phyloP scores from a whole-genome alignment of 192 early-diverging fungal species.

The Coemansia sp. region DNA sequence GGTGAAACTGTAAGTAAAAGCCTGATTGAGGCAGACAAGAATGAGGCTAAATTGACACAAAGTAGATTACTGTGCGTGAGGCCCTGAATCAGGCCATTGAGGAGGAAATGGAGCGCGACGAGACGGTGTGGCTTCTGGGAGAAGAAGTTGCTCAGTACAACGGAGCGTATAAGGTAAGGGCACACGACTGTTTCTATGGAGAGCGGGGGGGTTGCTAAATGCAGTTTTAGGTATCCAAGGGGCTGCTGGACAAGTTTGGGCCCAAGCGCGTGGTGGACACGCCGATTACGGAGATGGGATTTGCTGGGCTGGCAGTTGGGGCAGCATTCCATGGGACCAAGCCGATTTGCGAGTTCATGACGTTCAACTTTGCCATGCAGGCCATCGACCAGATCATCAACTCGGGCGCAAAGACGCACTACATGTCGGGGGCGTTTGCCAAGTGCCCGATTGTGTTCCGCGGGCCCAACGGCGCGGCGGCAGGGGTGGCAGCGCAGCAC shows the following conservation, averaged over 20 bases:
- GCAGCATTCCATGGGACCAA: conserved; percentile 89
- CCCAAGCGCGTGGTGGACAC: conserved; percentile 97
- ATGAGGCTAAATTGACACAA: neutral
- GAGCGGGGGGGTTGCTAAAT: too few relatives aligned
- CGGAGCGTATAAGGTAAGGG: conserved; percentile 94
- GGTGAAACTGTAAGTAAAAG: conserved; percentile 40
- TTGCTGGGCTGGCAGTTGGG: conserved; percentile 93
- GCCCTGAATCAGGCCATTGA: conserved; percentile 96
- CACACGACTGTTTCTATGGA: neutral
- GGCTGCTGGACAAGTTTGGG: conserved; percentile 95
- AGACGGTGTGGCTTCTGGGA: conserved; percentile 88
- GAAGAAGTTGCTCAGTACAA: conserved; percentile 99
- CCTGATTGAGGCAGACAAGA: neutral
- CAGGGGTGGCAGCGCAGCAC: conserved; percentile 97
- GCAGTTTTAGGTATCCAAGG: conserved; percentile 80
- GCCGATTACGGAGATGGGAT: conserved; percentile 98
- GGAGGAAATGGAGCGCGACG: conserved; percentile 91
- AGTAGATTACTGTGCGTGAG: conserved; percentile 94
- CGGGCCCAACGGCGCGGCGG: conserved; percentile 96
- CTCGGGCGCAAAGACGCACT: conserved; percentile 96
- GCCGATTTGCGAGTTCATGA: conserved; percentile 99
- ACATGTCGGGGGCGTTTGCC: conserved; percentile 92
- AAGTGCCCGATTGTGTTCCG: conserved; percentile 95
- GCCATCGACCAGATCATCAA: conserved; percentile 99
- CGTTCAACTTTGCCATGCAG: conserved; percentile 99